Conservation (phyloP, 192 early-diverging fungal species). For the Coemansia sp. region DNA sequence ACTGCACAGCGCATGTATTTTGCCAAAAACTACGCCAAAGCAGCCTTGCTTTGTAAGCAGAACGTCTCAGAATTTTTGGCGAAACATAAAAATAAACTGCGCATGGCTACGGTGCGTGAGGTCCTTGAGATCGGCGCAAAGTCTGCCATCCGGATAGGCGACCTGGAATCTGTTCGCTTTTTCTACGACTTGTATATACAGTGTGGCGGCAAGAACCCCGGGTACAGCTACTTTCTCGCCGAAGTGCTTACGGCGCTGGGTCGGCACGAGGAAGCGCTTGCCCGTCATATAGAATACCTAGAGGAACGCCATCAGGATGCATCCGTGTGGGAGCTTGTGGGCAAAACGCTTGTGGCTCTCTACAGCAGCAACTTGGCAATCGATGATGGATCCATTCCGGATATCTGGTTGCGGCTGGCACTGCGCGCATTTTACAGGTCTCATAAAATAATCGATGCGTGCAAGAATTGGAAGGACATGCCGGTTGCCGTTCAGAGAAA, state of each 20-base stretch:
- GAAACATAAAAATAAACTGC: not conserved
- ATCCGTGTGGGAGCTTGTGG: constrained; percentile 43
- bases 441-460: constrained; percentile 21
- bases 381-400: not conserved
- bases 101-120: constrained; percentile 33
- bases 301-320: constrained; percentile 40
- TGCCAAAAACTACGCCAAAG: constrained; percentile 8
- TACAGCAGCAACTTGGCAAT: not conserved
- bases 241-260: constrained; percentile 22
- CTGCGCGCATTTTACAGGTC: constrained; percentile 26
- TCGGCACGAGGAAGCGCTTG: constrained; percentile 20
- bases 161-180: constrained; percentile 9
- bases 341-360: constrained; percentile 16
- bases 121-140: constrained; percentile 42
- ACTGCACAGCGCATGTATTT: constrained; percentile 47
- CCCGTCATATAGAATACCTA: constrained; percentile 31
- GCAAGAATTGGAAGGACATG: constrained; percentile 29
- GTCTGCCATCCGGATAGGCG: constrained; percentile 23
- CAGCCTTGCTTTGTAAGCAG: constrained; percentile 25
- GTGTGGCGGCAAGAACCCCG: constrained; percentile 48
- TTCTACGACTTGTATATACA: constrained; percentile 39
- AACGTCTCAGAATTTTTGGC: constrained; percentile 11
- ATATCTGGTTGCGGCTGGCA: constrained; percentile 24
- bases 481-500: constrained; percentile 23
- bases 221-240: constrained; percentile 37